Evolutionary conservation across 2,329 filamentous ascomycete genomes (phyloP).

Genomic region (Ophiostoma montium): DNA sequence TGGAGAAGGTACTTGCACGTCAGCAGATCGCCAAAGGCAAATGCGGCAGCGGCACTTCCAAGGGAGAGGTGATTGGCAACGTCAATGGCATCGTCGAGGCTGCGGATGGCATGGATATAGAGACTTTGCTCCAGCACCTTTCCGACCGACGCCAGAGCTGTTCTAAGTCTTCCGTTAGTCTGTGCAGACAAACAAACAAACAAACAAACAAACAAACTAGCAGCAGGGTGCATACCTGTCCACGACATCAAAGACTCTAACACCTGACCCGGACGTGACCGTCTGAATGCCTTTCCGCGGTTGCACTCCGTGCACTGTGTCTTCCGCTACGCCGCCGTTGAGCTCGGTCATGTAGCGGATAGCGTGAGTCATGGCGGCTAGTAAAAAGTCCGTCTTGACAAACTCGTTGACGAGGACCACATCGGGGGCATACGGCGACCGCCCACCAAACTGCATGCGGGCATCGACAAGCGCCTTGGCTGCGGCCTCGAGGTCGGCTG

Average conservation of each 20-base stretch:
- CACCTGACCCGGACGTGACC: neutral
- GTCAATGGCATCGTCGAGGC: neutral
- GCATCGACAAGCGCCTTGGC: conserved; percentile 38
- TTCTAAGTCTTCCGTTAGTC: neutral
- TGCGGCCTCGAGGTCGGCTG: conserved; percentile 37
- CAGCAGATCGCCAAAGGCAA: neutral
- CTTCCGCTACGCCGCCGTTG: neutral
- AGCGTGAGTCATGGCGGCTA: conserved; percentile 29
- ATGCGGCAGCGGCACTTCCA: neutral
- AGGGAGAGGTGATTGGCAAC: neutral
- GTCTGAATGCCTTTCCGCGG: neutral
- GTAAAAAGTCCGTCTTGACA: conserved; percentile 37
- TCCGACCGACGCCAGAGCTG: neutral
- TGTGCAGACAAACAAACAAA: too few relatives aligned
- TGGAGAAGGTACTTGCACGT: neutral
- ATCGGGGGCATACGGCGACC: conserved; percentile 47
- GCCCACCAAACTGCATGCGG: conserved; percentile 39
- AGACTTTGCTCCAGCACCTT: neutral
- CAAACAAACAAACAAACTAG: neutral
- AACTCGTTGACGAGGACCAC: conserved; percentile 52
- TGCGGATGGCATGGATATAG: neutral
- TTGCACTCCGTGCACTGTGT: neutral
- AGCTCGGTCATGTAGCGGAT: conserved; percentile 10
- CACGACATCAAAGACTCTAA: neutral
- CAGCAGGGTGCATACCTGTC: neutral